A percentile compares a stretch with the other conserved stretches of the same genome.
phyloP scores from a whole-genome alignment of 805 yeast species.

The Suhomyces emberorum region DNA sequence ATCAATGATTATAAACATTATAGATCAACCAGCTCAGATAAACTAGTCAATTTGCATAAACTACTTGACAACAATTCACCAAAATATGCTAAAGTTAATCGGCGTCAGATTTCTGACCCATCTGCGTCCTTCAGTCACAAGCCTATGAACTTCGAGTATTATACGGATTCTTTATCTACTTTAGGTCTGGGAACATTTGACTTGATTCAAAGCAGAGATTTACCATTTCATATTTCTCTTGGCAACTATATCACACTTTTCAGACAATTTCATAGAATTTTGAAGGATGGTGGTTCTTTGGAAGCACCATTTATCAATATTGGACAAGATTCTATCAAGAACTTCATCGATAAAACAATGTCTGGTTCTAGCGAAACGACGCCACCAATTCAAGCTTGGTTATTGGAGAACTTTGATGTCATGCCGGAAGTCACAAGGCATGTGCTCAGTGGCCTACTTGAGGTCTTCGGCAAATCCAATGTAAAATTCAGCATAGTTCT shows the following conservation, averaged over 20 bases:
- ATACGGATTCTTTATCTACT: slow-evolving; percentile 10
- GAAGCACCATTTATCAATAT: slow-evolving; percentile 27
- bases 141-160: slow-evolving; percentile 33
- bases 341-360: slow-evolving; percentile 5
- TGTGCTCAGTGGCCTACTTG: slow-evolving; percentile 19
- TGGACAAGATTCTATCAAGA: slow-evolving; percentile 11
- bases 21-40: slow-evolving; percentile 13
- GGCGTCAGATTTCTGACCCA: slow-evolving; percentile 16
- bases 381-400: background rate
- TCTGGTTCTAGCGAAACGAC: background rate
- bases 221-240: slow-evolving; percentile 29
- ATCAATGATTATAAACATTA: slow-evolving; percentile 18
- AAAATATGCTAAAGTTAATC: slow-evolving; percentile 13
- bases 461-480: slow-evolving; percentile 31
- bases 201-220: slow-evolving; percentile 35
- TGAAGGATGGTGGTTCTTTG: slow-evolving; percentile 33
- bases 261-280: slow-evolving; percentile 32
- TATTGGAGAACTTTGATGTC: slow-evolving; percentile 14
- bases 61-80: slow-evolving; percentile 18
- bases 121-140: slow-evolving; percentile 18
- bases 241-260: slow-evolving; percentile 24
- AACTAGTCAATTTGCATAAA: slow-evolving; percentile 18
- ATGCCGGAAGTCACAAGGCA: slow-evolving; percentile 25
- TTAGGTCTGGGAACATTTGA: slow-evolving; percentile 21
- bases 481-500: slow-evolving; percentile 31